Base-by-base conservation (phyloP, 441 rosid genomes). In the Erysimum cheiri region DNA sequence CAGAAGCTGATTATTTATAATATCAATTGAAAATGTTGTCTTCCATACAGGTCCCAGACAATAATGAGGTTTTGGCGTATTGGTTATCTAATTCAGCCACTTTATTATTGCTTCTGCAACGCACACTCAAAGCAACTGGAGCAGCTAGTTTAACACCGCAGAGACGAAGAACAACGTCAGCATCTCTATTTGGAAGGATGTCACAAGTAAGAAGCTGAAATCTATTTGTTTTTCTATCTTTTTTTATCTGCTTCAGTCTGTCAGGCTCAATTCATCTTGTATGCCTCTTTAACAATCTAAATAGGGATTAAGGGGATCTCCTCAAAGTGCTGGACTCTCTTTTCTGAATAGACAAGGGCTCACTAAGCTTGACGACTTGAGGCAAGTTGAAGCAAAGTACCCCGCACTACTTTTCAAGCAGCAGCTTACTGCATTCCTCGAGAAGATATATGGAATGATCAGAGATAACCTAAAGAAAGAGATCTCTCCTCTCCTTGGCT, bases 371-470 rank as follows among this genome's bases (percentile, higher is more conserved):
- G 98, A 96, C 76, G 98, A 91, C 78, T 69, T 90, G 67, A 82
- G 96, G 49, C 99, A 96, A 78, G 99, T 96, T 69, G 99, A 96
- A 82, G 98, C 99, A 66, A 93, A 96, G 78, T 96, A 96, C 81
- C 99, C 99, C 5, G 99, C 99, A 13, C 84, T 96, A 72, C 92
- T 96, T 74, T 96, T 96, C 81, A 96, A 96, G 81, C 99, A 96
- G 84, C 99, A 96, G 85, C 98, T 96, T 69, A 96, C 99, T 22
- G 99, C 99, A 66, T 96, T 85, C 87, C 96, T 93, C 58, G 98
- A 96, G 87, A 96, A 96, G 85, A 88, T 96, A 77, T 96, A 96
- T 85, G 98, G 99, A 81, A 89, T 93, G 97, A 92, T 96, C 65
- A 83, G 99, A 73, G 99, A 96, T 87, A 96, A 83, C 78, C 80